Percentiles rank a stretch among this genome's conserved stretches.
Evolutionary conservation across 2,329 filamentous ascomycete species (phyloP).

Genomic region (Diaporthe vexans): DNA sequence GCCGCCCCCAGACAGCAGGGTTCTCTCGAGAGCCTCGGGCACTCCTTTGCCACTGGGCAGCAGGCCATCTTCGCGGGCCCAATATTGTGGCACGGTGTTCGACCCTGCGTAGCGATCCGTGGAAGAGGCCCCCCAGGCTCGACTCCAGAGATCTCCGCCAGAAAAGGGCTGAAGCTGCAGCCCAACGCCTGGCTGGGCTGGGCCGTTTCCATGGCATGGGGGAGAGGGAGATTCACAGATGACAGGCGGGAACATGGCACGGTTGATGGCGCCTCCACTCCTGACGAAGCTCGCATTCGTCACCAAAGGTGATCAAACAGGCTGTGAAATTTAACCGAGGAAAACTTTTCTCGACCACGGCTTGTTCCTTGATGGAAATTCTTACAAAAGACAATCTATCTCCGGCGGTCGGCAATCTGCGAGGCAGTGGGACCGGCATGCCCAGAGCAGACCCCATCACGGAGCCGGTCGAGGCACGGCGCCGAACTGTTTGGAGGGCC

Average conservation of each 20-base stretch:
- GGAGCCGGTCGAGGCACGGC: conserved; percentile 28
- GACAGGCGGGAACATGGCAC: not conserved
- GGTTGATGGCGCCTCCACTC: conserved; percentile 28
- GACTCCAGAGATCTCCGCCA: conserved; percentile 14
- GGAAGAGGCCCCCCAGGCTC: not conserved
- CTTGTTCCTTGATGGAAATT: not conserved
- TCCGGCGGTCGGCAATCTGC: conserved; percentile 35
- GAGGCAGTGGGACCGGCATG: conserved; percentile 31
- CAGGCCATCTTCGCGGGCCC: not conserved
- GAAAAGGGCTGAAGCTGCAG: conserved; percentile 34
- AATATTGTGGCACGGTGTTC: not conserved
- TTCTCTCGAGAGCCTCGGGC: not conserved
- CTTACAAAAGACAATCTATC: conserved; percentile 18
- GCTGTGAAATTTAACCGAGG: conserved; percentile 17
- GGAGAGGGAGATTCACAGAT: not conserved
- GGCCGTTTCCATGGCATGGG: not conserved
- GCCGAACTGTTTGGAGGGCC: not conserved
- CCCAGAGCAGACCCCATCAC: conserved; percentile 5
- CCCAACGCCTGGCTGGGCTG: conserved; percentile 21
- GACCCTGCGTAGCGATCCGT: conserved; percentile 16
- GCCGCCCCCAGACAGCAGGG: not conserved
- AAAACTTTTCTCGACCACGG: conserved; percentile 14
- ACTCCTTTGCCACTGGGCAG: conserved; percentile 28
- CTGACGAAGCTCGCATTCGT: conserved; percentile 27
- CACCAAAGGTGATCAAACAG: conserved; percentile 14